A percentile compares a stretch with the other conserved stretches of the same genome.
phyloP scores from a whole-genome alignment of 2,329 filamentous ascomycete species.

The Tolypocladium guangdongense region DNA sequence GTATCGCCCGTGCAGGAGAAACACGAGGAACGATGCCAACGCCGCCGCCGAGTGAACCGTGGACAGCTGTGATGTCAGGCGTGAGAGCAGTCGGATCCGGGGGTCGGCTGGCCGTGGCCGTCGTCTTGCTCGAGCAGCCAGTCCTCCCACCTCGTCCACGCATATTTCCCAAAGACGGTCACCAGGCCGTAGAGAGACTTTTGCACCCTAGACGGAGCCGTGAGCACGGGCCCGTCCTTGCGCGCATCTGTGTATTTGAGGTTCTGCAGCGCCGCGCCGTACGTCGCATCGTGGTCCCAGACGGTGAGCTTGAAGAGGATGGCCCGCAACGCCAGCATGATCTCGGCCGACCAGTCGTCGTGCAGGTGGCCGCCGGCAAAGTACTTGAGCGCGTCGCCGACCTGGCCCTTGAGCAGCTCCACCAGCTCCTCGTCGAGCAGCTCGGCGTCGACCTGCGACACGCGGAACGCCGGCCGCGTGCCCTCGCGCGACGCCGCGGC shows the following conservation, averaged over 20 bases:
- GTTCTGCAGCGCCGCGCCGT: constrained; percentile 87
- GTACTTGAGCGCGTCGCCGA: constrained; percentile 80
- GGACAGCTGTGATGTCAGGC: constrained; percentile 56
- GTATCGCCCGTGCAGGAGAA: constrained; percentile 83
- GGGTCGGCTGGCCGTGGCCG: constrained; percentile 54
- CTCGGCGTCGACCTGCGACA: constrained; percentile 93
- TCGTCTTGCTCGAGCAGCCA: constrained; percentile 71
- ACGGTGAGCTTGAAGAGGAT: constrained; percentile 89
- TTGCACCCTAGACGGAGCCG: constrained; percentile 68
- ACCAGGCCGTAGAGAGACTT: constrained; percentile 75
- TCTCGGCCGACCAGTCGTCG: constrained; percentile 82
- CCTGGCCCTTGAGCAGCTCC: constrained; percentile 73
- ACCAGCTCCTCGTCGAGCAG: constrained; percentile 88
- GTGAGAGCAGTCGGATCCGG: constrained; percentile 45
- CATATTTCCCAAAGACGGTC: constrained; percentile 80
- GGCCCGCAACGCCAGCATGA: constrained; percentile 63
- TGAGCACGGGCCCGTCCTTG: constrained; percentile 46
- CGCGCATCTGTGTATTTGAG: constrained; percentile 82
- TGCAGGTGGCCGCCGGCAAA: constrained; percentile 63
- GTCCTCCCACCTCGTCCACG: constrained; percentile 85
- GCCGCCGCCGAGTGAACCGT: constrained; percentile 73
- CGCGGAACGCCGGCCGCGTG: constrained; percentile 76
- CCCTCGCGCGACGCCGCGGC: constrained; percentile 62
- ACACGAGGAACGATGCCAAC: constrained; percentile 78
- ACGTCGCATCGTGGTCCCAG: constrained; percentile 93